Percentiles rank a stretch among this genome's conserved stretches.
Conservation (phyloP, 2,329 filamentous ascomycete species). For the Chrysosporium keratinophilum region DNA sequence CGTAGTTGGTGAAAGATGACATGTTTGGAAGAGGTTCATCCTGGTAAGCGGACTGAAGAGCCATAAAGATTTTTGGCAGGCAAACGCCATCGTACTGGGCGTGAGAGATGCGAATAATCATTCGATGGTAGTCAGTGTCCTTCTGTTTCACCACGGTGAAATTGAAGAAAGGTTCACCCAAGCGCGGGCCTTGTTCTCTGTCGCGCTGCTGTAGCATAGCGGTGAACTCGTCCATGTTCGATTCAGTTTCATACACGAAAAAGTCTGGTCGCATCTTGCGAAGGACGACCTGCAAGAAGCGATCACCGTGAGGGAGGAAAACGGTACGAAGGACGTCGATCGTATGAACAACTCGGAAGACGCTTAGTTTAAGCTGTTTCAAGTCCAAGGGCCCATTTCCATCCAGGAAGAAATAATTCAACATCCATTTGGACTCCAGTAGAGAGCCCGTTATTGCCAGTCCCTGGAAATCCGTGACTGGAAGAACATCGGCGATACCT, state of each 20-base stretch:
- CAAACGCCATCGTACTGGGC: slow-evolving; percentile 62
- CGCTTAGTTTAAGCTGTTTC: slow-evolving; percentile 37
- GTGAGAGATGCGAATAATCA: slow-evolving; percentile 48
- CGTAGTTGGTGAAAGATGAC: slow-evolving; percentile 39
- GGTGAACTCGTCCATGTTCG: slow-evolving; percentile 43
- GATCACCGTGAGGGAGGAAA: slow-evolving; percentile 45
- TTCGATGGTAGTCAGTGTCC: slow-evolving; percentile 37
- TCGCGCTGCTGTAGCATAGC: slow-evolving; percentile 47
- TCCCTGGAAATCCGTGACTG: slow-evolving; percentile 46
- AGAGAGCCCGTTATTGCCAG: slow-evolving; percentile 50
- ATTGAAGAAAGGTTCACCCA: slow-evolving; percentile 52
- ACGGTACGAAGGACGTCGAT: slow-evolving; percentile 59
- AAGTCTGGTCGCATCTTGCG: slow-evolving; percentile 44
- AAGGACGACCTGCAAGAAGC: slow-evolving; percentile 50
- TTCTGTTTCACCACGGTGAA: slow-evolving; percentile 43
- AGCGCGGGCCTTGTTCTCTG: slow-evolving; percentile 45
- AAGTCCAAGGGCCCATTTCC: slow-evolving; percentile 39
- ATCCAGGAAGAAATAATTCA: slow-evolving; percentile 55
- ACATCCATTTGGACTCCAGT: slow-evolving; percentile 47
- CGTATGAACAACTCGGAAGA: slow-evolving; percentile 44
- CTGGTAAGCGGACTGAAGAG: slow-evolving; percentile 48
- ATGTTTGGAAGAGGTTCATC: slow-evolving; percentile 30
- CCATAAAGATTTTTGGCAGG: slow-evolving; percentile 50
- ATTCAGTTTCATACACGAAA: slow-evolving; percentile 42
- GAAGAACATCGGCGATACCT: slow-evolving; percentile 44